phyloP scores from a whole-genome alignment of 257 asterid genomes.

The Mitragyna speciosa region DNA sequence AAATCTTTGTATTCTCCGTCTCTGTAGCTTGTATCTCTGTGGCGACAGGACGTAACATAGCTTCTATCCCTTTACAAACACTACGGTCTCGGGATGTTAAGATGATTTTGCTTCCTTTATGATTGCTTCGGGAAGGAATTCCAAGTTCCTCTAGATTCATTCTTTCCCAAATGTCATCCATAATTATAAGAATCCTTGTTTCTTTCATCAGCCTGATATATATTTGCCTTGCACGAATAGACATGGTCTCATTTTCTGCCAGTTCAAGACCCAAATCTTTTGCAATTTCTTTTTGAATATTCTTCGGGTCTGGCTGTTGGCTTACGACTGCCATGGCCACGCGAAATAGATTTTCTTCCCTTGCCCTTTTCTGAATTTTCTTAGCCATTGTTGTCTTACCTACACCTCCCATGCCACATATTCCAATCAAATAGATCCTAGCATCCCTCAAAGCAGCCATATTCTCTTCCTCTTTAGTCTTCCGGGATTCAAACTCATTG shows the following conservation, averaged over 20 bases:
- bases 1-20: not conserved
- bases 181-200: constrained; percentile 22
- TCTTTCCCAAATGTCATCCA: constrained; percentile 32
- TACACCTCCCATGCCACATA: constrained; percentile 36
- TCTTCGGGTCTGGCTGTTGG: not conserved
- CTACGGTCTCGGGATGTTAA: not conserved
- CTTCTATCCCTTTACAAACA: too few relatives aligned
- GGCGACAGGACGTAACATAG: not conserved
- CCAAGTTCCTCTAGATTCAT: constrained; percentile 19
- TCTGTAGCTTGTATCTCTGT: not conserved
- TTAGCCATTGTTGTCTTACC: constrained; percentile 26
- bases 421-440: constrained; percentile 9
- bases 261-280: constrained; percentile 18
- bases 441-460: constrained; percentile 15
- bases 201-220: not conserved
- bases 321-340: constrained; percentile 20
- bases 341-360: constrained; percentile 17
- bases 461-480: constrained; percentile 1
- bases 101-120: constrained; percentile 16
- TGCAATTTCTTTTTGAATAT: constrained; percentile 24
- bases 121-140: not conserved
- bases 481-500: constrained; percentile 21
- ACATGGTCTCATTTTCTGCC: not conserved
- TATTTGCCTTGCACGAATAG: constrained; percentile 9
- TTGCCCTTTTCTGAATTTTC: constrained; percentile 16